Evolutionary conservation across 179 eudicot species (phyloP).

Genomic region (Drosera spatulata): DNA sequence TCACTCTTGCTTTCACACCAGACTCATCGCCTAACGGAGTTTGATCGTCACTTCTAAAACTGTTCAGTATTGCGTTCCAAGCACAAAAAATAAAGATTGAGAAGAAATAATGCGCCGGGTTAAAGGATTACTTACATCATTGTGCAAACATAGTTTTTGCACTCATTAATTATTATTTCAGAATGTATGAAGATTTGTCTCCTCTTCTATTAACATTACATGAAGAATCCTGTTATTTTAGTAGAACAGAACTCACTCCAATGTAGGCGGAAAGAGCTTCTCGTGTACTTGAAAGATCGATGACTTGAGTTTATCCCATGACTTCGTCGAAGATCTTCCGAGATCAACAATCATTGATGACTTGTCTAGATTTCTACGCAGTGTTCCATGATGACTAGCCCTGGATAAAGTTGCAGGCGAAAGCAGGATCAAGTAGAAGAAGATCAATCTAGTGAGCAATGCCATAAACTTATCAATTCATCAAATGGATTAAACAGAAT

Average conservation of each 20-base stretch:
- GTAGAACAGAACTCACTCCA: constrained; percentile 17
- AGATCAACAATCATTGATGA: too few relatives aligned
- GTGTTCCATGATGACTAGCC: too few relatives aligned
- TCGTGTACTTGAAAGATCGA: constrained; percentile 11
- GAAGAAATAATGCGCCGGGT: too few relatives aligned
- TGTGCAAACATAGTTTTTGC: neutral
- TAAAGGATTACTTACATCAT: neutral
- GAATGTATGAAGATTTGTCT: neutral
- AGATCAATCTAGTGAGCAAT: too few relatives aligned
- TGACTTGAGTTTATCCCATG: constrained; percentile 19
- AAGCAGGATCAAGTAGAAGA: too few relatives aligned
- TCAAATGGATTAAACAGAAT: too few relatives aligned
- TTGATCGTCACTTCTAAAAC: constrained; percentile 15
- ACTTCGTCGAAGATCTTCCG: constrained; percentile 3
- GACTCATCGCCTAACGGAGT: neutral
- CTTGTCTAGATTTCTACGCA: too few relatives aligned
- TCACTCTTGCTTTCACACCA: constrained; percentile 5
- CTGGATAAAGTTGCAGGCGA: too few relatives aligned
- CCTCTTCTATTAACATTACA: neutral
- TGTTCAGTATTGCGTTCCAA: neutral
- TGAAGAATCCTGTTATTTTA: neutral
- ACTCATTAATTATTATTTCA: neutral
- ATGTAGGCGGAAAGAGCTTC: constrained; percentile 18
- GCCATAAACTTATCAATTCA: too few relatives aligned
- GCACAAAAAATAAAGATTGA: neutral